A percentile compares a stretch with the other conserved stretches of the same genome.
Conservation (phyloP, 257 asterid species). For the Orobanche coerulescens region DNA sequence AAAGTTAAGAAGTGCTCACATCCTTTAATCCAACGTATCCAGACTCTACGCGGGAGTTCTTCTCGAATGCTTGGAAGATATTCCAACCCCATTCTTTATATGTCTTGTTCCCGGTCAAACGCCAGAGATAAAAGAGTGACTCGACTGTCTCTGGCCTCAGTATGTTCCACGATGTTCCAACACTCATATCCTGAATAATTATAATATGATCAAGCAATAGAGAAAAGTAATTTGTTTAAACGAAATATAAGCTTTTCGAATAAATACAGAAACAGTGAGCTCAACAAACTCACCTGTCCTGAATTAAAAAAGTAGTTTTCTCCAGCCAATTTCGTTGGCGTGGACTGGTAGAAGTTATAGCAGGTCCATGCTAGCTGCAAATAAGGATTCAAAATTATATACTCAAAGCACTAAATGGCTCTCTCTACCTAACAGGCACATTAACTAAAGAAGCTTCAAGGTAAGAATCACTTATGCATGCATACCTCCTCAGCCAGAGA, state of each 20-base stretch:
- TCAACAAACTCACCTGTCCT: constrained; percentile 52
- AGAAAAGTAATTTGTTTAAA: background rate
- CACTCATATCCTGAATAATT: constrained; percentile 75
- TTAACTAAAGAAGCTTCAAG: constrained; percentile 5
- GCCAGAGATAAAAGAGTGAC: constrained; percentile 98
- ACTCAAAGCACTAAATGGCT: constrained; percentile 13
- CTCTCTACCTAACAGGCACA: constrained; percentile 15
- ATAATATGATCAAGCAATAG: constrained; percentile 11
- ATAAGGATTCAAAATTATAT: constrained; percentile 23
- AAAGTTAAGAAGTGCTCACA: constrained; percentile 46
- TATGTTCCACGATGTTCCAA: constrained; percentile 99
- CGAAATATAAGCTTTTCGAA: background rate
- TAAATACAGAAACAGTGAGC: constrained; percentile 7
- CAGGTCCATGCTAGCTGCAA: constrained; percentile 99
- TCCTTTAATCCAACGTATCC: constrained; percentile 98
- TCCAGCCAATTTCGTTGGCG: constrained; percentile 98
- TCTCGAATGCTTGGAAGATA: constrained; percentile 96
- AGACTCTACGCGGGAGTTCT: constrained; percentile 77
- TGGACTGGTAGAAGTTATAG: constrained; percentile 93
- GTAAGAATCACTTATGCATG: constrained; percentile 15
- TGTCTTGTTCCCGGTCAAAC: constrained; percentile 95
- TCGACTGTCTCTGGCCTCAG: constrained; percentile 99
- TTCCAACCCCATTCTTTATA: constrained; percentile 99
- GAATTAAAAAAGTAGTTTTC: constrained; percentile 83
- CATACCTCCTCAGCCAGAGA: constrained; percentile 93